Evolutionary conservation across 2,329 filamentous ascomycete genomes (phyloP), one percentile per base, ranked within the genome.

Genomic region (Aspergillus brunneoviolaceus): DNA sequence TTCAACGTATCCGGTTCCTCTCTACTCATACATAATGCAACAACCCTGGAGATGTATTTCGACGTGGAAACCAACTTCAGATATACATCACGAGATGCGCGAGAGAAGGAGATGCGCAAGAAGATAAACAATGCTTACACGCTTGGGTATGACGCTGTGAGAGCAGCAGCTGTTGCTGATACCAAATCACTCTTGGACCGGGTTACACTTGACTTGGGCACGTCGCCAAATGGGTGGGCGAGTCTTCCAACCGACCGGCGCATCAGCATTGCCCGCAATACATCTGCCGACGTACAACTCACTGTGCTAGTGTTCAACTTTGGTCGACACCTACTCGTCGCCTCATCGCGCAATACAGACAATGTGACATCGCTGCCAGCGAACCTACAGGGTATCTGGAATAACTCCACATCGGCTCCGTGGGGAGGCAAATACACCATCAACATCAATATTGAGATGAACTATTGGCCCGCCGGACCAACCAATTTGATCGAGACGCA

Each of bases 391-490:
- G 42, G 51, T 4, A 59, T 55, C 12, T 59, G 57, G 57, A 59
- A 59, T 21, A 58, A 53, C 47, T 19, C 47, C 7, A 59, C 57
- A 2, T 49, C 57, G 0, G 25, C 57, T 9, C 50, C 57, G 6
- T 59, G 57, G 57, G 57, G 57, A 7, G 57, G 57, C n/a, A 59
- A 59, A 25, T 55, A 54, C 23, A 59, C 57, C 27, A 55, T 59
- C 23, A 23, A 23, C 23, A 23, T 23, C 23, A 23, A 23, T 4
- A 23, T 4, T 23, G 4, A 23, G 4, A 23, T 23, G 23, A 23
- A 23, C 23, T 23, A 23, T 4, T 23, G 23, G 23, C 23, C 23
- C 23, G 23, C 23, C 23, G 23, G 23, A 1, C 23, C 23, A 3
- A 23, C 23, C 4, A 4, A 23, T 5, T 23, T 23, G 23, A 23